Percentiles rank a stretch among this genome's conserved stretches.
phyloP scores from a whole-genome alignment of 768 basidiomycete genomes.

The Coprinopsis cinerea region DNA sequence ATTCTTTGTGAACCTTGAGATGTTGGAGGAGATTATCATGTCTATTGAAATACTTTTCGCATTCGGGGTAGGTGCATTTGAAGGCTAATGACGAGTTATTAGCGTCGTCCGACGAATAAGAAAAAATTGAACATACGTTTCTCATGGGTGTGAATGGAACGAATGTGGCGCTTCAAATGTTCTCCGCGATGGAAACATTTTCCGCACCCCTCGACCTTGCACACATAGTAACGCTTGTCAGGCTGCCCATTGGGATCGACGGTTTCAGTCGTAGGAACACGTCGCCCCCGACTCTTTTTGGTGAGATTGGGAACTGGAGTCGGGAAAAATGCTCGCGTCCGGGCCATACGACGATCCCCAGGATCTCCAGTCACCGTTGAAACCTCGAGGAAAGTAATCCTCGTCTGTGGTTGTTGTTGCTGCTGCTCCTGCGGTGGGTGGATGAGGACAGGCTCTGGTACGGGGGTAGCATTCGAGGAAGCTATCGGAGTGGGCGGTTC shows the following conservation, averaged over 20 bases:
- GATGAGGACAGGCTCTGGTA: constrained; percentile 2
- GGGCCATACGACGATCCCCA: constrained; percentile 36
- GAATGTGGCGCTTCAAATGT: constrained; percentile 71
- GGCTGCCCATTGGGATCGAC: constrained; percentile 18
- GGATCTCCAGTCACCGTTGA: constrained; percentile 12
- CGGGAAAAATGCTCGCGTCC: constrained; percentile 52
- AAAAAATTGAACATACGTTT: constrained; percentile 50
- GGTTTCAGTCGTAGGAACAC: constrained; percentile 53
- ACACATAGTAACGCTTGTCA: constrained; percentile 43
- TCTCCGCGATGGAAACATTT: constrained; percentile 72
- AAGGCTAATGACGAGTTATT: constrained; percentile 43
- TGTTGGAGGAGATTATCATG: constrained; percentile 81
- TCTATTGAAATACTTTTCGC: constrained; percentile 71
- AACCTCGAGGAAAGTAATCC: constrained; percentile 16
- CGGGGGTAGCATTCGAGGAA: constrained; percentile 2
- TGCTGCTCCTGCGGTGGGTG: neutral
- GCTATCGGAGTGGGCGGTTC: constrained; percentile 6
- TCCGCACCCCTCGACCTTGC: constrained; percentile 63
- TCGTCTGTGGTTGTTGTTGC: too few relatives aligned
- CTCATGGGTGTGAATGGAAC: constrained; percentile 71
- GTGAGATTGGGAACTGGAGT: constrained; percentile 72
- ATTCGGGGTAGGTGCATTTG: constrained; percentile 60
- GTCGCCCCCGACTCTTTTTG: constrained; percentile 74
- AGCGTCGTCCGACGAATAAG: constrained; percentile 1
- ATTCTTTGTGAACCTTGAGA: constrained; percentile 58